These are phyloP conservation scores for thale cress (Arabidopsis thaliana) DNA, from an alignment of 345 rosid species.

Conservation along the genomic window TAIR10.1 NC_003074.8:2732001-2732500, in stretches of 20 bases:
- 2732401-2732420: conserved; percentile 67
- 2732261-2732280: conserved; percentile 72
- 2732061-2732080: conserved; percentile 81
- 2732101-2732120: conserved; percentile 72
- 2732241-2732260: conserved; percentile 82
- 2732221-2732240: conserved; percentile 97
- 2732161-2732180: neutral
- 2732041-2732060: conserved; percentile 82
- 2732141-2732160: conserved; percentile 7
- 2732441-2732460: conserved; percentile 83
- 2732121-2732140: conserved; percentile 20
- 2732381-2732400: conserved; percentile 25
- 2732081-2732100: conserved; percentile 75
- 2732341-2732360: conserved; percentile 31
- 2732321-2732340: conserved; percentile 85
- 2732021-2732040: conserved; percentile 85
- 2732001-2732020: conserved; percentile 91
- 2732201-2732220: conserved; percentile 24
- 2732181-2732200: conserved; percentile 25
- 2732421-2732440: conserved; percentile 95
- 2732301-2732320: conserved; percentile 85
- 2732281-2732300: conserved; percentile 92
- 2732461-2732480: conserved; percentile 88
- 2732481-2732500: conserved; percentile 80
- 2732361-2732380: conserved; percentile 27